Evolutionary conservation across 2,329 filamentous ascomycete species (phyloP), one percentile per base, ranked within the genome.

Genomic region (Diplodia mutila): DNA sequence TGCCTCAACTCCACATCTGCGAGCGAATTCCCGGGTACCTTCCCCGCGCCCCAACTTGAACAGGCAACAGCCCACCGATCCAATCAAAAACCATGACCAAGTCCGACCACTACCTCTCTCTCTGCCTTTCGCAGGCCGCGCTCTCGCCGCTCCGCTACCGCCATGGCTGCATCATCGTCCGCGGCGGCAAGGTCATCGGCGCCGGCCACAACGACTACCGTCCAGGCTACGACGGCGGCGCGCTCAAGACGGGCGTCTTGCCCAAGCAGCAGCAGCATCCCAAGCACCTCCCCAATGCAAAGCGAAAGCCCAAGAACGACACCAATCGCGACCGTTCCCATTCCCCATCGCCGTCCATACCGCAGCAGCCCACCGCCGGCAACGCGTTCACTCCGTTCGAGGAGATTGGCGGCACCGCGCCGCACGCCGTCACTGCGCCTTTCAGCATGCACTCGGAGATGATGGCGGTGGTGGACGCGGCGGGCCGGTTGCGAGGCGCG

Each of bases 361-460:
- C 42, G n/a, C 42, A 46, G 42, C 8, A 37, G 8, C 34, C 42
- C 42, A 21, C n/a, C 42, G 18, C 68, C 8, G 72, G 70, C 65
- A 72, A 75, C 68, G 72, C 75, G 4, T 83, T 83, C 69, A 78
- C 77, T 54, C 75, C 75, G 2, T 80, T 80, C 66, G 80, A 82
- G 72, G 25, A 25, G 4, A 39, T 65, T 42, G 74, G 76, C 42
- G 79, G 80, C 21, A 76, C 77, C 34, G 11, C 34, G 11, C 34
- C 3, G 66, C 73, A 77, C 37, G 76, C 78, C 9, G 29, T 8
- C 65, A 83, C 83, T 69, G 76, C 76, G 34, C 78, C 80, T 11
- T 76, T 86, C 21, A 83, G 79, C 18, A 85, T 86, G 82, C 84
- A 86, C 71, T 82, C 81, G 4, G 84, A 86, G 78, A 86, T 85